Evolutionary conservation across 1,139 yeast genomes (phyloP).

Genomic region (Scheffersomyces segobiensis): DNA sequence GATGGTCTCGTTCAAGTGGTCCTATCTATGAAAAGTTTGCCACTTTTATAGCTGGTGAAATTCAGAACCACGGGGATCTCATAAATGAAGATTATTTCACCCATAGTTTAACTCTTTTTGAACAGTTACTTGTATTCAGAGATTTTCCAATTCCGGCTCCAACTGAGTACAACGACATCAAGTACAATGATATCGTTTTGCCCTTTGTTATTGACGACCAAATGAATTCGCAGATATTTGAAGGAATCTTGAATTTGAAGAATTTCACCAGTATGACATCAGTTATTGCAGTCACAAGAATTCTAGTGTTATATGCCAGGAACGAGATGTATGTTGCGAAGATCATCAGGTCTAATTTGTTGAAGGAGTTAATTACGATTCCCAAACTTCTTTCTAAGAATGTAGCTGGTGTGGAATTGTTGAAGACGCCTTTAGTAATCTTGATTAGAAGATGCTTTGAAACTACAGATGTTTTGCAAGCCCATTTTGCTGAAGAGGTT

Average conservation of each 20-base stretch:
- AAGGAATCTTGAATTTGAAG: slow-evolving; percentile 37
- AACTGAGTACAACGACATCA: slow-evolving; percentile 10
- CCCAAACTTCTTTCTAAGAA: slow-evolving; percentile 7
- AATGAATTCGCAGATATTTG: slow-evolving; percentile 39
- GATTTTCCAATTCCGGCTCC: slow-evolving; percentile 37
- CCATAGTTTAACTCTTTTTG: slow-evolving; percentile 49
- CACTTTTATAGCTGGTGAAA: slow-evolving; percentile 33
- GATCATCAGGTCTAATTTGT: slow-evolving; percentile 45
- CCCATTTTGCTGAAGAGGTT: slow-evolving; percentile 52
- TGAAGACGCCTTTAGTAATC: slow-evolving; percentile 27
- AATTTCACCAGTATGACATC: slow-evolving; percentile 43
- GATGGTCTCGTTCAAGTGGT: slow-evolving; percentile 4
- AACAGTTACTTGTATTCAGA: slow-evolving; percentile 47
- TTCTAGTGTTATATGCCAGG: slow-evolving; percentile 55
- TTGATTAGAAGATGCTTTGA: slow-evolving; percentile 75
- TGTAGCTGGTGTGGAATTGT: slow-evolving; percentile 17
- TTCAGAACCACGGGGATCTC: slow-evolving; percentile 26
- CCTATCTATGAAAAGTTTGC: slow-evolving; percentile 32
- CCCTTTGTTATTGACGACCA: slow-evolving; percentile 26
- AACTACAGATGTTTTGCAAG: slow-evolving; percentile 48
- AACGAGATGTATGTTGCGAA: slow-evolving; percentile 36
- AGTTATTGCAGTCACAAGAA: slow-evolving; percentile 51
- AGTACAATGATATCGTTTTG: slow-evolving; percentile 5
- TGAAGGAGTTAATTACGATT: slow-evolving; percentile 18
- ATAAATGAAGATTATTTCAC: slow-evolving; percentile 52